Evolutionary conservation across 495 filamentous ascomycete genomes (phyloP).

Genomic region (Hypomontagnella submonticulosa): DNA sequence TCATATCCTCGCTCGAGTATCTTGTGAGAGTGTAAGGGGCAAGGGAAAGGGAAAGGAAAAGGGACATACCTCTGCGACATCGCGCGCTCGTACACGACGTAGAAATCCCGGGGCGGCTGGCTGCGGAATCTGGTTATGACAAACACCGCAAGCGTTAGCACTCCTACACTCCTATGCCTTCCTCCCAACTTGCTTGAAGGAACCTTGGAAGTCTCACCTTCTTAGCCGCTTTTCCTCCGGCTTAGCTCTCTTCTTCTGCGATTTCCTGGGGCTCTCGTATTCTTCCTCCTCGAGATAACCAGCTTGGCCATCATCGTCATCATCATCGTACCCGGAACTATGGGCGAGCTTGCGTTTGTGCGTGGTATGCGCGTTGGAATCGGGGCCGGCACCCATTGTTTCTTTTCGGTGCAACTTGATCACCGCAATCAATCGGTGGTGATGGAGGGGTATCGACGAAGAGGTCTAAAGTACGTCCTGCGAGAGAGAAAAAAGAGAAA

Average conservation of each 20-base stretch:
- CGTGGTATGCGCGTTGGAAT: not conserved
- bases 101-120: slow-evolving; percentile 50
- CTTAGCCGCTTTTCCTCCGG: slow-evolving; percentile 38
- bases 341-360: slow-evolving; percentile 36
- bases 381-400: slow-evolving; percentile 3
- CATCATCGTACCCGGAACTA: no score
- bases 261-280: slow-evolving; percentile 5
- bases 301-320: slow-evolving; percentile 1
- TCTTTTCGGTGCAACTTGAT: not conserved
- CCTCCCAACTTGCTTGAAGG: no score
- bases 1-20: no score
- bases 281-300: slow-evolving; percentile 10
- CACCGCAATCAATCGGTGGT: not conserved
- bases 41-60: not conserved
- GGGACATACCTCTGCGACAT: slow-evolving; percentile 49
- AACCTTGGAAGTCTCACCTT: slow-evolving; percentile 30
- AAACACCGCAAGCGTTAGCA: slow-evolving; percentile 7
- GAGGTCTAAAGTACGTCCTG: no score
- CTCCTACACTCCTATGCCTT: no score
- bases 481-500: no score
- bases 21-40: not conserved
- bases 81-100: slow-evolving; percentile 52
- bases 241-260: not conserved
- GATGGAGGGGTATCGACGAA: no score
- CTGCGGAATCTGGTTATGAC: slow-evolving; percentile 48